phyloP scores from a whole-genome alignment of 768 basidiomycete species.

The Saitozyma podzolica region DNA sequence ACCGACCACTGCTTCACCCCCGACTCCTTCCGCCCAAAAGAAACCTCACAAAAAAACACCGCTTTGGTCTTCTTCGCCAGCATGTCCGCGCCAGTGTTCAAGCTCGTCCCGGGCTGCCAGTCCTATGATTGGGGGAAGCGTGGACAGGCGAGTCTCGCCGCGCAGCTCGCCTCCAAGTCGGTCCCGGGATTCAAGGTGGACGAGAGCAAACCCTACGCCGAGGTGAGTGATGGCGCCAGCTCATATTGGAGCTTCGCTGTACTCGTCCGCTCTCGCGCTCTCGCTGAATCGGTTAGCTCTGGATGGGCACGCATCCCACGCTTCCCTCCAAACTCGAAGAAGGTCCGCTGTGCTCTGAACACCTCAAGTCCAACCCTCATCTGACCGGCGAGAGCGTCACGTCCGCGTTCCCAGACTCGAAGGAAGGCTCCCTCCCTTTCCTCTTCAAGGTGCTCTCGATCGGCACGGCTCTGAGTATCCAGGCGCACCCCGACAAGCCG shows the following conservation, averaged over 20 bases:
- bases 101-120: constrained; percentile 78
- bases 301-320: constrained; percentile 97
- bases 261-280: constrained; percentile 8
- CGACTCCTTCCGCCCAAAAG: too few species aligned
- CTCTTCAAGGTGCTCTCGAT: constrained; percentile 91
- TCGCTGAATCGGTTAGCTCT: constrained; percentile 62
- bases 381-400: constrained; percentile 66
- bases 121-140: constrained; percentile 94
- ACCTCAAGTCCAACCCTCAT: constrained; percentile 67
- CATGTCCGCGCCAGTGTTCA: constrained; percentile 60
- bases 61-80: background rate
- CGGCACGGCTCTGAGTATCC: constrained; percentile 83
- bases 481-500: constrained; percentile 85
- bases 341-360: constrained; percentile 59
- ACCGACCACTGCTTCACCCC: too few species aligned
- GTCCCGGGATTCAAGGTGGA: constrained; percentile 69
- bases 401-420: constrained; percentile 56
- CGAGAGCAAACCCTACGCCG: constrained; percentile 79
- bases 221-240: constrained; percentile 60
- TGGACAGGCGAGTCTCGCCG: constrained; percentile 79
- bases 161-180: constrained; percentile 69
- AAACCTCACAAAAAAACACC: too few species aligned
- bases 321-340: constrained; percentile 63
- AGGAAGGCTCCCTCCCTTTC: constrained; percentile 78
- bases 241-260: background rate